phyloP scores from a whole-genome alignment of 345 rosid species.

The Linum usitatissimum region DNA sequence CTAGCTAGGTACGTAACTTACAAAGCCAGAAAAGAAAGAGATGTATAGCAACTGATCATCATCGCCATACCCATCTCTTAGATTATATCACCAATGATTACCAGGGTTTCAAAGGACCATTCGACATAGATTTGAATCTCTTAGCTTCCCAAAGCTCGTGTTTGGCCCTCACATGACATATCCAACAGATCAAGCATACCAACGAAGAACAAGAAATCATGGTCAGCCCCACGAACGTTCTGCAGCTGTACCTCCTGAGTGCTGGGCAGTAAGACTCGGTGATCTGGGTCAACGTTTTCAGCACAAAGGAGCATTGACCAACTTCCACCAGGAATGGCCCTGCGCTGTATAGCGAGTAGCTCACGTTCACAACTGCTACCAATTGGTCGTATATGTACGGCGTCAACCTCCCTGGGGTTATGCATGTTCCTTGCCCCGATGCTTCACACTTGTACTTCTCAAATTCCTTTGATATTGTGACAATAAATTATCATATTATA shows the following conservation, averaged over 20 bases:
- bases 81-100: too few relatives aligned
- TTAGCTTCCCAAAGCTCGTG: conserved; percentile 3
- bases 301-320: conserved; percentile 10
- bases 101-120: background rate
- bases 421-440: conserved; percentile 6
- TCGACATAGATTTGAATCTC: background rate
- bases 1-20: too few relatives aligned
- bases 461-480: conserved; percentile 7
- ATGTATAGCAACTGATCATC: too few relatives aligned
- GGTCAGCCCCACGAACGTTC: conserved; percentile 17
- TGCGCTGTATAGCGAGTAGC: conserved; percentile 4
- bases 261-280: conserved; percentile 12
- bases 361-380: conserved; percentile 11
- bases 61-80: too few relatives aligned
- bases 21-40: too few relatives aligned
- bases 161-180: conserved; percentile 10
- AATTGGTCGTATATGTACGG: conserved; percentile 12
- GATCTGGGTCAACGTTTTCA: conserved; percentile 11
- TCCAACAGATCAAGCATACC: conserved; percentile 16
- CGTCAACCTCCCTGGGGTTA: conserved; percentile 11
- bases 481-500: background rate
- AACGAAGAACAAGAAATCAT: conserved; percentile 11
- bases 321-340: conserved; percentile 11
- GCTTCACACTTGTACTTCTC: conserved; percentile 12
- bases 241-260: conserved; percentile 9